phyloP scores from a whole-genome alignment of 2,329 filamentous ascomycete genomes.

The Xylaria sp. region DNA sequence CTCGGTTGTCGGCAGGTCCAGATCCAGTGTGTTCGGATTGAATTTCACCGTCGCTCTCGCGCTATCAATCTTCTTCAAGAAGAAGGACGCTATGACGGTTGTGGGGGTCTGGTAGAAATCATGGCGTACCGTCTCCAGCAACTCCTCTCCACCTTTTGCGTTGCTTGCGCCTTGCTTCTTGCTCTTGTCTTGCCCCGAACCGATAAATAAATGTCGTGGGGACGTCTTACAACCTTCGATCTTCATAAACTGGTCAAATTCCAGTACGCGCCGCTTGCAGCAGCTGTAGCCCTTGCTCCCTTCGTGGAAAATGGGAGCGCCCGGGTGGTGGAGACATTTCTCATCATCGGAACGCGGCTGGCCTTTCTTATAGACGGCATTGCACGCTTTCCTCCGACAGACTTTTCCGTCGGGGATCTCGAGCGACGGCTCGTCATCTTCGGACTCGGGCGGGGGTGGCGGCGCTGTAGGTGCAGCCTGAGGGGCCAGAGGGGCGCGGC shows the following conservation, averaged over 20 bases:
- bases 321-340: constrained; percentile 88
- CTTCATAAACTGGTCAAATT: constrained; percentile 98
- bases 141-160: constrained; percentile 70
- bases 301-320: constrained; percentile 93
- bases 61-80: constrained; percentile 97
- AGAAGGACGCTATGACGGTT: constrained; percentile 89
- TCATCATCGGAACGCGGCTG: constrained; percentile 70
- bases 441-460: constrained; percentile 75
- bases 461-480: constrained; percentile 65
- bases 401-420: constrained; percentile 77
- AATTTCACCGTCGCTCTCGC: constrained; percentile 78
- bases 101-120: constrained; percentile 95
- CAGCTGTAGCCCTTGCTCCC: constrained; percentile 98
- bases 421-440: constrained; percentile 83
- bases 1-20: constrained; percentile 89
- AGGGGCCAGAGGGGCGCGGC: constrained; percentile 53
- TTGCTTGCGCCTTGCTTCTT: constrained; percentile 45
- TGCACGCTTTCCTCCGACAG: constrained; percentile 83
- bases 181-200: constrained; percentile 70
- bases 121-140: constrained; percentile 79
- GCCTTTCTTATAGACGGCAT: constrained; percentile 70
- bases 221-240: constrained; percentile 91
- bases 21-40: constrained; percentile 66
- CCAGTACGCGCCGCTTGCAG: constrained; percentile 92
- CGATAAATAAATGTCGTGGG: constrained; percentile 83